Evolutionary conservation across 768 basidiomycete genomes (phyloP).

Genomic region (Panus rudis): DNA sequence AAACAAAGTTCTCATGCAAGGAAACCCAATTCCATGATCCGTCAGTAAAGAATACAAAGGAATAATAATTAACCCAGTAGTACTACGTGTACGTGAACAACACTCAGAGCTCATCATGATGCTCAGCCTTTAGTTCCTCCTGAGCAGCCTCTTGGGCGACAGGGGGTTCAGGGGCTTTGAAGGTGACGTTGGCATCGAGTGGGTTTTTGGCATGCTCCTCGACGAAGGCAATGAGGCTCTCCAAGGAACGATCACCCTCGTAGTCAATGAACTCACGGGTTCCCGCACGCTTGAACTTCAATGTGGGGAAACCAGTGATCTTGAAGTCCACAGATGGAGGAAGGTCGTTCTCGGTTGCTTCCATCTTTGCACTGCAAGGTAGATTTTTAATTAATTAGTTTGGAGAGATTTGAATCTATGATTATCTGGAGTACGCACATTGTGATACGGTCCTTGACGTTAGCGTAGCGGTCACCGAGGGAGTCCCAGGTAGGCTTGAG

Average conservation of each 20-base stretch:
- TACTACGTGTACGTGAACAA: not conserved
- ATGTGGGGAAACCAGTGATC: slow-evolving; percentile 83
- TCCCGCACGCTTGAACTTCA: slow-evolving; percentile 96
- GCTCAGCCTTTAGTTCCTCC: slow-evolving; percentile 14
- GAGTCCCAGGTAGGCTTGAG: slow-evolving; percentile 92
- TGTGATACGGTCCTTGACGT: slow-evolving; percentile 63
- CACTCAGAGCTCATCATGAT: slow-evolving; percentile 22
- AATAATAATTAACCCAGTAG: too few relatives aligned
- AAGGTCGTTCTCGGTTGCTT: slow-evolving; percentile 94
- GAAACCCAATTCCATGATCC: too few relatives aligned
- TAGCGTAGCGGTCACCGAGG: slow-evolving; percentile 78
- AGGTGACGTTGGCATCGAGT: slow-evolving; percentile 33
- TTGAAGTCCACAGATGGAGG: slow-evolving; percentile 86
- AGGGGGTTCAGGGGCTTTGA: slow-evolving; percentile 14
- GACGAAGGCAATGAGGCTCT: slow-evolving; percentile 78
- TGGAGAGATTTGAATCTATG: slow-evolving; percentile 9
- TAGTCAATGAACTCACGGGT: slow-evolving; percentile 84
- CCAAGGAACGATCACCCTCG: slow-evolving; percentile 84
- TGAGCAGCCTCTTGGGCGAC: slow-evolving; percentile 19
- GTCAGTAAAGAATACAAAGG: too few relatives aligned
- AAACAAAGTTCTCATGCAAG: too few relatives aligned
- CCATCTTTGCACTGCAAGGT: slow-evolving; percentile 78
- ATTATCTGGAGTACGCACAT: slow-evolving; percentile 47
- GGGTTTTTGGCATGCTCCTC: slow-evolving; percentile 77
- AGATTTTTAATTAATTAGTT: not conserved